These are phyloP conservation scores for Amylostereum chailletii DNA, from an alignment of 1,284 basidiomycete species.

Conservation along the genomic window DNA sequence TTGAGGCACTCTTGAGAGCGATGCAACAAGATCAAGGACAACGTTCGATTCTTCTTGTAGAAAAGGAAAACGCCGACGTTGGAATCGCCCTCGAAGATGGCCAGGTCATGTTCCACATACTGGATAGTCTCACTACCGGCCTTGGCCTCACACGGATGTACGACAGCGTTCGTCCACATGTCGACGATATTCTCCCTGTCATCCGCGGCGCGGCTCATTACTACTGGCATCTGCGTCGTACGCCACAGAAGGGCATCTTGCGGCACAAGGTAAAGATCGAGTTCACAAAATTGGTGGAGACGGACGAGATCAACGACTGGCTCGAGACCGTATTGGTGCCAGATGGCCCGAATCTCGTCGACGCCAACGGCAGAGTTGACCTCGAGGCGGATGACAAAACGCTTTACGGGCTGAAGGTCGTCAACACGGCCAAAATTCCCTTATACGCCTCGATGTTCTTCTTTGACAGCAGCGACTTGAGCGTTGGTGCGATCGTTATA, in stretches of 20 bases:
- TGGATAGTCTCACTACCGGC: neutral
- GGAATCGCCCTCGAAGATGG: neutral
- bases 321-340: neutral
- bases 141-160: neutral
- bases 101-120: neutral
- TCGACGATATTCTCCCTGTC: neutral
- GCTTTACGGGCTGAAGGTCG: neutral
- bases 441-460: neutral
- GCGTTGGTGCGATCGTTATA: neutral
- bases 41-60: conserved; percentile 1
- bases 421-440: neutral
- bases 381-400: neutral
- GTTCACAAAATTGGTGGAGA: neutral
- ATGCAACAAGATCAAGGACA: neutral
- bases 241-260: neutral
- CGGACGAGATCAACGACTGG: neutral
- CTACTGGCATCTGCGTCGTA: conserved; percentile 4
- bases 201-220: conserved; percentile 1
- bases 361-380: neutral
- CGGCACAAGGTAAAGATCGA: neutral
- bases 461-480: neutral
- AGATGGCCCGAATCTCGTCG: neutral
- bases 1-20: neutral
- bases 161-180: neutral
- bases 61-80: conserved; percentile 1